Percentiles rank a stretch among this genome's conserved stretches.
Evolutionary conservation across 495 filamentous ascomycete species (phyloP).

Genomic region (Filosporella fistucella): DNA sequence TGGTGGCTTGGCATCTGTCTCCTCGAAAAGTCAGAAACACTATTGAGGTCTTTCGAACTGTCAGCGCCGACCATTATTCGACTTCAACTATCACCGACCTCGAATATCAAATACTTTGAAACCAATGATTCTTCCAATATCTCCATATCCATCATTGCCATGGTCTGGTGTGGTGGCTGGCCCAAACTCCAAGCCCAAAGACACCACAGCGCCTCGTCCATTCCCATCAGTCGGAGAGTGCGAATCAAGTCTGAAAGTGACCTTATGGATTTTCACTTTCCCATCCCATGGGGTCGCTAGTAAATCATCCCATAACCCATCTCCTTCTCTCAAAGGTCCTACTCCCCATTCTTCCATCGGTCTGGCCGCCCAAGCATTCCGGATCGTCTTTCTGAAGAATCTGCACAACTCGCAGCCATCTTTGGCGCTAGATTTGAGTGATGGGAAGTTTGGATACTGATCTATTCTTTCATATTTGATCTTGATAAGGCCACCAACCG

Average conservation of each 20-base stretch:
- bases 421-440: constrained; percentile 4
- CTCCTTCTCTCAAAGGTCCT: constrained; percentile 1
- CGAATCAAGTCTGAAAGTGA: background rate
- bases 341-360: constrained; percentile 14
- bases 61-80: background rate
- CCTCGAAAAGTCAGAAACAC: background rate
- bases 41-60: constrained; percentile 1
- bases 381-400: constrained; percentile 8
- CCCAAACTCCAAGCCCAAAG: constrained; percentile 1
- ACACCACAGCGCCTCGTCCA: background rate
- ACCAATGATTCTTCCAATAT: constrained; percentile 8
- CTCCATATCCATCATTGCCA: background rate
- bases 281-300: constrained; percentile 8
- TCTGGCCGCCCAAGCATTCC: constrained; percentile 6
- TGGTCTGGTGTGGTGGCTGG: background rate
- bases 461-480: constrained; percentile 9
- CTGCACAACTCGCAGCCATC: constrained; percentile 12
- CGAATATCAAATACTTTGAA: constrained; percentile 15
- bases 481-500: background rate
- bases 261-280: constrained; percentile 5
- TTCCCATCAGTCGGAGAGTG: background rate
- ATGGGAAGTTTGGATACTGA: constrained; percentile 10
- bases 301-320: constrained; percentile 12
- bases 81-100: constrained; percentile 2
- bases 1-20: background rate